Evolutionary conservation across 2,329 filamentous ascomycete genomes (phyloP), one percentile per base, ranked within the genome.

Genomic region (Colletotrichum salicis): DNA sequence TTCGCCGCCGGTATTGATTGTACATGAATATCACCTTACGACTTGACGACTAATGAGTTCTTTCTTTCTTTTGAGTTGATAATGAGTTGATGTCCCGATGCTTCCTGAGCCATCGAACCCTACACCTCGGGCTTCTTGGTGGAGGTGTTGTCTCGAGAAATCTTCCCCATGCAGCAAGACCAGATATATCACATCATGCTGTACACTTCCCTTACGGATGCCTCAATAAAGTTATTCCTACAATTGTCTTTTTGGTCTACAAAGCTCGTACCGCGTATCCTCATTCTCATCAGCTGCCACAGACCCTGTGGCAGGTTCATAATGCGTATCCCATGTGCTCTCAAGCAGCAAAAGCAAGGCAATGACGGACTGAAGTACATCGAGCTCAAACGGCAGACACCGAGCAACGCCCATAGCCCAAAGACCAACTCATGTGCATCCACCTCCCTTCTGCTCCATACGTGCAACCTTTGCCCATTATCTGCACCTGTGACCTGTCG

Each of bases 21-120:
- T n/a, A 12, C 13, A 29, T 35, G 22, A 24, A 64, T 8, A 29
- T 24, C 24, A 11, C 15, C 7, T 45, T 41, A 45, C 51, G 61
- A 56, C 51, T 41, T 64, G 52, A 56, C 41, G 61, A 64, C 24
- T 63, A 33, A 63, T 31, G 10, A 24, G 13, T 31, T 15, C 60
- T 8, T 37, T 35, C 8, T 7, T 31, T 35, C 8, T 7, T 31
- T 27, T 10, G 15, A 63, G 45, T 48, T 48, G 19, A 48, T 48
- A 10, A n/a, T 8, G 5, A 37, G 31, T 22, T 19, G 41, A 48
- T 22, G 19, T 11, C 19, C 41, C 8, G 6, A 45, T 45, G 3
- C 13, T 19, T n/a, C 19, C 41, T n/a, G 15, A 3, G 33, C 11
- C 27, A 29, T 29, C 27, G 27, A 35, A 48, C 10, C 41, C 19